phyloP scores from a whole-genome alignment of 768 basidiomycete genomes.

The Lactifluus subvellereus region DNA sequence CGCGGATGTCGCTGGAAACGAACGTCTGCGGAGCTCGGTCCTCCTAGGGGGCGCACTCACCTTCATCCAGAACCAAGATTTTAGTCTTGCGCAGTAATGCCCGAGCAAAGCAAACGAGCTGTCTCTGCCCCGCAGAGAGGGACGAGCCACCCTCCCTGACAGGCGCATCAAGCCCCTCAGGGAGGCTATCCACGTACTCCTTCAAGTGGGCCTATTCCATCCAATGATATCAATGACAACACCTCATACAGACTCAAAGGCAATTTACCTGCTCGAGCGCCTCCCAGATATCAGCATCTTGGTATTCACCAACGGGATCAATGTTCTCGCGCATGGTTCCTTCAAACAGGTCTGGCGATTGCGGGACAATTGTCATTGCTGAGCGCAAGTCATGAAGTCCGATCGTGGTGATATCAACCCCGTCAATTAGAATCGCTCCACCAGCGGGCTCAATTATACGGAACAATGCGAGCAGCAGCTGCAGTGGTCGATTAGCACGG shows the following conservation, averaged over 20 bases:
- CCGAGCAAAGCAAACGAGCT: conserved; percentile 83
- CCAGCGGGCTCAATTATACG: conserved; percentile 66
- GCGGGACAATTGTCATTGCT: conserved; percentile 56
- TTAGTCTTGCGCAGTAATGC: conserved; percentile 80
- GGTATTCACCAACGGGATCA: conserved; percentile 71
- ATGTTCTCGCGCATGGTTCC: conserved; percentile 82
- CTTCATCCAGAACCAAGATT: conserved; percentile 92
- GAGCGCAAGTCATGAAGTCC: conserved; percentile 74
- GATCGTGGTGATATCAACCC: conserved; percentile 67
- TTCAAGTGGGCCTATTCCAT: conserved; percentile 53
- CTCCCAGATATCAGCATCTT: conserved; percentile 81
- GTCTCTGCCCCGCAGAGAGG: conserved; percentile 78
- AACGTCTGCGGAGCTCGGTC: conserved; percentile 10
- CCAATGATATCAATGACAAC: not conserved
- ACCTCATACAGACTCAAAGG: conserved; percentile 25
- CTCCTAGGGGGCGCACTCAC: conserved; percentile 31
- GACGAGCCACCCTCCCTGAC: conserved; percentile 79
- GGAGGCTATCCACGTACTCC: conserved; percentile 57
- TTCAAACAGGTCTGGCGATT: conserved; percentile 43
- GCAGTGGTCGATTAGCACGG: conserved; percentile 4
- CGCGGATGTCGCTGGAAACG: conserved; percentile 65
- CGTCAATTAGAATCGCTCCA: conserved; percentile 68
- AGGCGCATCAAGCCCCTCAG: conserved; percentile 63
- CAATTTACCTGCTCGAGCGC: conserved; percentile 59
- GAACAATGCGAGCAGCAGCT: conserved; percentile 68